Conservation (phyloP, 768 basidiomycete genomes). For the Lepiota brunneoincarnata region DNA sequence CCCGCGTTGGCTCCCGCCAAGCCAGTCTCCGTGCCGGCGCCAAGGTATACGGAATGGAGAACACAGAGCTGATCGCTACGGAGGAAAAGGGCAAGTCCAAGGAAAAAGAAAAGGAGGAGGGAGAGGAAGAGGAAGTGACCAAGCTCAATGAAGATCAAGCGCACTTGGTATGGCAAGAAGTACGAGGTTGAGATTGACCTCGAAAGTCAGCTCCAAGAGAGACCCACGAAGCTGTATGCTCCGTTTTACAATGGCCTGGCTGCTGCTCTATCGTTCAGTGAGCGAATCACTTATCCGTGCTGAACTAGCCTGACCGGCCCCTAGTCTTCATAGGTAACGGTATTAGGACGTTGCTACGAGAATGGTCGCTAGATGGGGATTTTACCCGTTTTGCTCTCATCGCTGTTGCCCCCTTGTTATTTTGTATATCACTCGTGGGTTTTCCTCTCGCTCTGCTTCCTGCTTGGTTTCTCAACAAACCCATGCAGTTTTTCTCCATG, state of each 20-base stretch:
- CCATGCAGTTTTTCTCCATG: conserved; percentile 65
- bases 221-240: conserved; percentile 47
- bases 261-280: conserved; percentile 54
- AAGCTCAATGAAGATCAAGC: conserved; percentile 30
- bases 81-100: conserved; percentile 1
- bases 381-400: conserved; percentile 63
- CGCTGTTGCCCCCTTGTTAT: conserved; percentile 60
- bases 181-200: conserved; percentile 22
- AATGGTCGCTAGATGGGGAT: conserved; percentile 61
- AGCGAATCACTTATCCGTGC: conserved; percentile 30
- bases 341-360: conserved; percentile 59
- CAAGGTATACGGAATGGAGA: conserved; percentile 3
- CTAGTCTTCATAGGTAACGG: conserved; percentile 66
- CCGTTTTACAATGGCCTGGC: conserved; percentile 66
- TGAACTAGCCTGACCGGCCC: conserved; percentile 31
- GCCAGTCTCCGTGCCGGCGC: neutral
- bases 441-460: conserved; percentile 13
- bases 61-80: neutral
- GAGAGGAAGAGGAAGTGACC: neutral
- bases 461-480: conserved; percentile 22
- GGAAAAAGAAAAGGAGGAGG: conserved; percentile 5
- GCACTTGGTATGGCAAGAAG: conserved; percentile 64
- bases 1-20: neutral
- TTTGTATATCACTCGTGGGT: conserved; percentile 66
- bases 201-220: conserved; percentile 4